These are phyloP conservation scores for Neurospora intermedia DNA, from an alignment of 495 filamentous ascomycete species.

Conservation along the genomic window DNA sequence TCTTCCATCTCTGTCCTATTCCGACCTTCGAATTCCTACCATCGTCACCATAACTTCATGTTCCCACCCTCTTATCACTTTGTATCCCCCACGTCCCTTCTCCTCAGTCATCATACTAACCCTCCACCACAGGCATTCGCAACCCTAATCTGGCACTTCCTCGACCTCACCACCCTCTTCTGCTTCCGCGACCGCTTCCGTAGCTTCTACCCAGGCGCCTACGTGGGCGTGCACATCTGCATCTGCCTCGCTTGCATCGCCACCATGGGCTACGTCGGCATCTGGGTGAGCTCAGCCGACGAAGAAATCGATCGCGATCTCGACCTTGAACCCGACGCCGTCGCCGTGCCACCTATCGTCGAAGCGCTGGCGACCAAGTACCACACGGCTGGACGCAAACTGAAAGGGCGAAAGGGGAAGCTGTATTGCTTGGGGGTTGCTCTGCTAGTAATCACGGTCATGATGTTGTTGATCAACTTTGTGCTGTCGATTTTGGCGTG, in stretches of 20 bases:
- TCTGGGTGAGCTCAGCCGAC: constrained; percentile 14
- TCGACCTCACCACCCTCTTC: constrained; percentile 8
- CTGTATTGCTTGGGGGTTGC: not conserved
- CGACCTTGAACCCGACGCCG: constrained; percentile 1
- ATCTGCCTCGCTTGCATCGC: constrained; percentile 24
- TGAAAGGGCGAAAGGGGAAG: not conserved
- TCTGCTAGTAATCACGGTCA: not conserved
- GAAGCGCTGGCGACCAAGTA: constrained; percentile 8
- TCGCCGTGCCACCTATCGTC: not conserved
- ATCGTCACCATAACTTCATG: not conserved
- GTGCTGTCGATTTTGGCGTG: constrained; percentile 13
- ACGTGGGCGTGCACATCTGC: constrained; percentile 27
- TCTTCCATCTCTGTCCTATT: not conserved
- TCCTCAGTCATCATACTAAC: not conserved
- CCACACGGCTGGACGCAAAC: not conserved
- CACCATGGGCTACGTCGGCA: constrained; percentile 13
- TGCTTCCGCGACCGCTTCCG: constrained; percentile 9
- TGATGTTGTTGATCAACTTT: constrained; percentile 9
- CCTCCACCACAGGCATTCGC: constrained; percentile 3
- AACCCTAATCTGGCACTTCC: constrained; percentile 8
- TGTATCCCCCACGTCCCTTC: not conserved
- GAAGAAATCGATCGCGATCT: not conserved
- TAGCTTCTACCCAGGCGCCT: constrained; percentile 26
- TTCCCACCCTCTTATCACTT: not conserved
- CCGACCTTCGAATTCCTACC: not conserved